A percentile compares a stretch with the other conserved stretches of the same genome.
phyloP scores from a whole-genome alignment of 2,329 filamentous ascomycete species.

The Verticillium isaacii region DNA sequence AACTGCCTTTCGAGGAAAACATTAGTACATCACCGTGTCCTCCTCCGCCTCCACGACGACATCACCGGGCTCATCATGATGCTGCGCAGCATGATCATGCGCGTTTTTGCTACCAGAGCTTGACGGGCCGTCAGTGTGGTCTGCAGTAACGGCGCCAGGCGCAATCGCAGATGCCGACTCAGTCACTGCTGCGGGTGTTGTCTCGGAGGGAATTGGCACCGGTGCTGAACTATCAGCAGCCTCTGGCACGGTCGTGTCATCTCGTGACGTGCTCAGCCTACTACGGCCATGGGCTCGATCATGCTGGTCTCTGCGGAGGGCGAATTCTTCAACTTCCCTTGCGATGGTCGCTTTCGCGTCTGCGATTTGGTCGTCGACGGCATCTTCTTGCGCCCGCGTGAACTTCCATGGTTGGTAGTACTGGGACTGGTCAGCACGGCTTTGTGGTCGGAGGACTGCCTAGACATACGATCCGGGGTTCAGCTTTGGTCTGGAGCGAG shows the following conservation, averaged over 20 bases:
- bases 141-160: conserved; percentile 25
- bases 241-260: conserved; percentile 28
- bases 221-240: conserved; percentile 18
- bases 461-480: conserved; percentile 67
- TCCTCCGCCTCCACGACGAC: conserved; percentile 81
- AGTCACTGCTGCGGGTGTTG: not conserved
- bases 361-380: conserved; percentile 65
- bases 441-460: not conserved
- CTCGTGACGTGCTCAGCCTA: conserved; percentile 7
- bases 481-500: conserved; percentile 66
- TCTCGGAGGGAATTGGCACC: conserved; percentile 17
- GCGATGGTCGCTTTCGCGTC: conserved; percentile 60
- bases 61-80: conserved; percentile 68
- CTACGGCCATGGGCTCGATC: conserved; percentile 19
- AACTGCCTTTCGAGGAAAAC: not conserved
- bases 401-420: conserved; percentile 84
- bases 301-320: conserved; percentile 38
- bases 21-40: conserved; percentile 85
- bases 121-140: conserved; percentile 30
- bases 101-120: conserved; percentile 19
- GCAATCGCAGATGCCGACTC: conserved; percentile 24
- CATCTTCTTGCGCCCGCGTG: conserved; percentile 61
- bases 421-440: conserved; percentile 36
- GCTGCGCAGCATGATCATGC: conserved; percentile 35
- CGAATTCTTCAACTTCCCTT: conserved; percentile 61